Conservation (phyloP, 495 filamentous ascomycete species). For the Aspergillus haitiensis region DNA sequence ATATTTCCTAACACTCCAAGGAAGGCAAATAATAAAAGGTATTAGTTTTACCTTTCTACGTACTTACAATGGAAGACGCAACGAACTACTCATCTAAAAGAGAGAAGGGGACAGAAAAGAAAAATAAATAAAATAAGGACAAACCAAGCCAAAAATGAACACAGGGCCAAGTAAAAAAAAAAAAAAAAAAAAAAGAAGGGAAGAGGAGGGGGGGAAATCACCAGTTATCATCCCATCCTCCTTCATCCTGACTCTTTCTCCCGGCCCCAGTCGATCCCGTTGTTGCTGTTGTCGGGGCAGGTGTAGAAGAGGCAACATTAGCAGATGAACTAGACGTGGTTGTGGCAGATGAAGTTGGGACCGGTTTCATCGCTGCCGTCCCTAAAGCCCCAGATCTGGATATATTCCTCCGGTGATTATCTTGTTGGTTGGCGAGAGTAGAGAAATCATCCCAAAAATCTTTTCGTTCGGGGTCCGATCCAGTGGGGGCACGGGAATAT, state of each 20-base stretch:
- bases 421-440: slow-evolving; percentile 54
- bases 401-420: slow-evolving; percentile 37
- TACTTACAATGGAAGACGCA: slow-evolving; percentile 8
- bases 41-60: not conserved
- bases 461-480: slow-evolving; percentile 61
- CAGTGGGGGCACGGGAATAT: slow-evolving; percentile 17
- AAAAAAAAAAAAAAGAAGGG: slow-evolving; percentile 1
- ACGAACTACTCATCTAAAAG: no score
- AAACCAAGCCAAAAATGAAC: no score
- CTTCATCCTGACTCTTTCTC: slow-evolving; percentile 41
- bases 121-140: no score
- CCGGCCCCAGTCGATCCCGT: slow-evolving; percentile 31
- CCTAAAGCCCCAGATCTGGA: slow-evolving; percentile 58
- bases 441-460: slow-evolving; percentile 88
- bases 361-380: slow-evolving; percentile 64
- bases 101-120: no score
- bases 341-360: slow-evolving; percentile 29
- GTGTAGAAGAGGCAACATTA: slow-evolving; percentile 31
- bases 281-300: slow-evolving; percentile 29
- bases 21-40: not conserved
- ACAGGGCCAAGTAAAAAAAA: not conserved
- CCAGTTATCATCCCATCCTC: slow-evolving; percentile 70
- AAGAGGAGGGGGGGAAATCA: slow-evolving; percentile 27
- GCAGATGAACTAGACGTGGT: slow-evolving; percentile 27
- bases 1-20: slow-evolving; percentile 14